Conservation (phyloP, 225 moss, liverwort and hornwort genomes). For the Climacium dendroides region DNA sequence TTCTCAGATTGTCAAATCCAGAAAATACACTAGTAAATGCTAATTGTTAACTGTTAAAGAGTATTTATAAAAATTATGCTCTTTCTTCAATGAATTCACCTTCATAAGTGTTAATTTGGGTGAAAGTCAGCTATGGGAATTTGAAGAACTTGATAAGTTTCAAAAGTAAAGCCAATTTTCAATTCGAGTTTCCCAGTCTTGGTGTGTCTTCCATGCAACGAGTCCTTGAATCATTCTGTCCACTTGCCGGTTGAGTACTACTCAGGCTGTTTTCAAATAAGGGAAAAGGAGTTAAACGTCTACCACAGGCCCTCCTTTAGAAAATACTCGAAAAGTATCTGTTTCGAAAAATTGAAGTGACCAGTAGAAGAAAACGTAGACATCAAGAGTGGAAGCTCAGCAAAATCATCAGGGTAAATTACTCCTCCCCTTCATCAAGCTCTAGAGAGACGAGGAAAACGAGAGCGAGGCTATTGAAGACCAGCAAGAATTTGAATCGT, state of each 20-base stretch:
- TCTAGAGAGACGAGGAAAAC: not conserved
- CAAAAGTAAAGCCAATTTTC: not conserved
- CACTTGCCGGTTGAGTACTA: not conserved
- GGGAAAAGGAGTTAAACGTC: not conserved
- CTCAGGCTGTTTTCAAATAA: not conserved
- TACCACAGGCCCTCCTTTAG: not conserved
- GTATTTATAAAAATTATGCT: no score
- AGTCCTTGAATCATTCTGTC: not conserved
- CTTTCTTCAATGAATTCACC: no score
- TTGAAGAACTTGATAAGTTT: not conserved
- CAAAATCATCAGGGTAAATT: not conserved
- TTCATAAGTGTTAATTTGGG: no score
- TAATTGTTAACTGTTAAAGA: no score
- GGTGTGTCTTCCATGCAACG: not conserved
- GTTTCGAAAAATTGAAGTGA: not conserved
- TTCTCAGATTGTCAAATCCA: no score
- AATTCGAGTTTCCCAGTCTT: not conserved
- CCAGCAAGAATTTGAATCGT: constrained; percentile 46
- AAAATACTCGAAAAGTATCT: not conserved
- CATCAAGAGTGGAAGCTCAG: not conserved
- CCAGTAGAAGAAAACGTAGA: not conserved
- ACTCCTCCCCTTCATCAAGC: not conserved
- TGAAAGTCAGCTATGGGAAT: no score
- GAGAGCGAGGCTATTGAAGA: constrained; percentile 15
- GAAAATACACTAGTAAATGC: no score